Evolutionary conservation across 73 alveolate genomes (phyloP), one percentile per base, ranked within the genome.

Genomic region (Paramecium pentaurelia): DNA sequence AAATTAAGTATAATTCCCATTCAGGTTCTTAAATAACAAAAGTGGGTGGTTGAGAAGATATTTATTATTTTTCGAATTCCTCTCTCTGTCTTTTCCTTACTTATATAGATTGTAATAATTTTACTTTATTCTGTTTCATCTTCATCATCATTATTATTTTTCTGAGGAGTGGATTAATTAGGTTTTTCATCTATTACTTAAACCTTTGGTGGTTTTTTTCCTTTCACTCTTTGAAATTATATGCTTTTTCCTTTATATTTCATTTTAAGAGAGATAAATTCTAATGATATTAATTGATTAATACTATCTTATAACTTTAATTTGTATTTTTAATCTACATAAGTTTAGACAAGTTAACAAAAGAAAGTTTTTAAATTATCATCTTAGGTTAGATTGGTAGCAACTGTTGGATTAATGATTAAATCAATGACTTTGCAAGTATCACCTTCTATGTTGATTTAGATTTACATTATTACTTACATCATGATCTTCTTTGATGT

Each of bases 181-280:
- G 95, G 93, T 16, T 93, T 92, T 58, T 88, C 88, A 45, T 88
- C 84, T 38, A 71, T 92, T 36, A 88, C 92, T 49, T 93, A 27
- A 8, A 93, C 92, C 86, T 93, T 93, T 6, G 96, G 96, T 12
- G 93, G 93, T 92, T 93, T 93, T 37, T 93, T 93, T 47, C 95
- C 96, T 92, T 93, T 88, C 14, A 93, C 93, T 45, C 96, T 88
- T 71, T 93, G 51, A 64, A 71, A 93, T 58, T 93, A 73, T 16
- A 92, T 20, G 18, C 93, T 93, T 77, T 75, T 58, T 30, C 96
- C 96, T 37, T 93, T 93, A 36, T 93, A 93, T 34, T 93, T 93
- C 71, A 93, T 60, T 77, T 88, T 93, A 6, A 92, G 92, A 9
- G 58, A 30, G 11, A 85, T 60, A 51, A 70, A 93, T 60, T 93